Evolutionary conservation across 176 grass and related monocot species (phyloP), one percentile per base, ranked within the genome.

Genomic region (Aegilops speltoides): DNA sequence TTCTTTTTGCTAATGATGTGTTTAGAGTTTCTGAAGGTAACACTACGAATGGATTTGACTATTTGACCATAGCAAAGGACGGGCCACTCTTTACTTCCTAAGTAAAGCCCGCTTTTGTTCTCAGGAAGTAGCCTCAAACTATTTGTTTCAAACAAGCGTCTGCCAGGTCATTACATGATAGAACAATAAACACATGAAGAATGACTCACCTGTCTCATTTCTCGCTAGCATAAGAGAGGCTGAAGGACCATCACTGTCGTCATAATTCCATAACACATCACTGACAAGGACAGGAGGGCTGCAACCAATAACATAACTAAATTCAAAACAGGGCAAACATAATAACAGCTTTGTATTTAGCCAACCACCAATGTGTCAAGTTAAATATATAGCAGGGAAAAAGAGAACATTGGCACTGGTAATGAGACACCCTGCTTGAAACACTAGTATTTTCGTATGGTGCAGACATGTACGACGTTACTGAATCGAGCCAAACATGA

Each of bases 281-380:
- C 97, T 91, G 23, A 99, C 85, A 48, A 99, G 94, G 64, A 99
- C 91, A 48, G 94, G 86, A 43, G 94, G 94, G 76, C 97, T 98
- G 97, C 84, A 90, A 66, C 11, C 61, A 72, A 92, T 4, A 77
- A 73, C 69, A 77, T 69, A 85, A 25, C 23, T 59, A 87, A 32
- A 43, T 84, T 91, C 38, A 89, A 84, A 65, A 48, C 36, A 68
- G 56, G 29, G 68, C 14, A 15, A 45, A 19, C 43, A 80, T 48
- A 79, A 83, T 14, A 75, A 13, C 46, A 7, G 15, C 62, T 68
- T 7, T 45, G 11, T 5, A 59, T 67, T 32, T 73, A 65, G 23
- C 70, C 11, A 19, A 80, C 54, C 45, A 60, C 43, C 37, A 41
- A 65, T 14, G 41, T 14, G 37, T 16, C 40, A 20, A 81, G 41